Conservation (phyloP, 2,329 filamentous ascomycete genomes). For the Diaporthe ilicicola region DNA sequence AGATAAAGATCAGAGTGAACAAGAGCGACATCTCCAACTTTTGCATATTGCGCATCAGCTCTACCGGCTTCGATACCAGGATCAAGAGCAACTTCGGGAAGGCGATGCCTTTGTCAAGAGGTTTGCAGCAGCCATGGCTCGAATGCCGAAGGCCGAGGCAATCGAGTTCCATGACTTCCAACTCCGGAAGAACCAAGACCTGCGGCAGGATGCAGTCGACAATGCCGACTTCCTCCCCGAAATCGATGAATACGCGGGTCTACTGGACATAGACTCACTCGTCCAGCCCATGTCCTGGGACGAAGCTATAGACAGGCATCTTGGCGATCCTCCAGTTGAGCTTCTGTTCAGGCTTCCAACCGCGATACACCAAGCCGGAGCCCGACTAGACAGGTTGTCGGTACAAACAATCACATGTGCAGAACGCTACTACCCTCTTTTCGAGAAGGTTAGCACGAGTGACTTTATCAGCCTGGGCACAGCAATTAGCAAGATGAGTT, state of each 20-base stretch:
- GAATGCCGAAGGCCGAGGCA: conserved; percentile 20
- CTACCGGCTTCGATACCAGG: conserved; percentile 17
- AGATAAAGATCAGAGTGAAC: background rate
- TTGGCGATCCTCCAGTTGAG: conserved; percentile 7
- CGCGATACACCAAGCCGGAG: background rate
- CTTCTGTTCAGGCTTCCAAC: conserved; percentile 16
- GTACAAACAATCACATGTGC: conserved; percentile 14
- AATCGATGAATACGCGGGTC: background rate
- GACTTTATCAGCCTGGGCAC: background rate
- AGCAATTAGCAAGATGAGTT: conserved; percentile 6
- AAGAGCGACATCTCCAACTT: background rate
- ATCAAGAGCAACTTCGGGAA: conserved; percentile 19
- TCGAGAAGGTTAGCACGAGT: background rate
- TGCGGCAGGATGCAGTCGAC: background rate
- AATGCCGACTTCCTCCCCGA: background rate
- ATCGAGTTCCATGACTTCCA: conserved; percentile 28
- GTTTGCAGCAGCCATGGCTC: conserved; percentile 20
- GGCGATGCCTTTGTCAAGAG: conserved; percentile 16
- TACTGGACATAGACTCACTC: conserved; percentile 25
- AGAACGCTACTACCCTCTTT: conserved; percentile 19
- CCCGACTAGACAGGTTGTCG: conserved; percentile 23
- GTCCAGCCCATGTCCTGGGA: conserved; percentile 28
- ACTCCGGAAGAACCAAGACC: no score
- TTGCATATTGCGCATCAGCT: conserved; percentile 19
- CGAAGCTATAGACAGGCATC: background rate